Base-by-base conservation (phyloP, 2,329 filamentous ascomycete genomes). In the Lasiodiplodia gonubiensis region DNA sequence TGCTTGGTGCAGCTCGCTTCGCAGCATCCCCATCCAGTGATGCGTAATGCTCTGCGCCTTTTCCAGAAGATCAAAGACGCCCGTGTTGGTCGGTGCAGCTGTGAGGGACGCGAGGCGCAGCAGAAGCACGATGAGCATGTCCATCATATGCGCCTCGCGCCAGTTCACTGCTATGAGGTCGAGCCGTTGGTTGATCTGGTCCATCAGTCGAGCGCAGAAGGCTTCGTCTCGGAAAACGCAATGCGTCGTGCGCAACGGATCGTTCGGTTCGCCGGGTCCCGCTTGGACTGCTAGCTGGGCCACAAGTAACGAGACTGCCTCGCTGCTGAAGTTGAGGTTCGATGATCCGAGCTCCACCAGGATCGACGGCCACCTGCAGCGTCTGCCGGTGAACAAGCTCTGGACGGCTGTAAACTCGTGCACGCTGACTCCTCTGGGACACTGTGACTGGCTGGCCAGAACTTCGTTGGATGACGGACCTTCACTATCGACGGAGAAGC, bases 71-170 rank as follows among this genome's bases (percentile, higher is more conserved):
- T 0, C 67, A 52, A 48, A 30, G 59, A 8, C 67, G 66, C 1
- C 54, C 46, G 5, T 69, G 55, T 67, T 72, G 35, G 75, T 70
- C 21, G 60, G 70, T 63, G 72, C 0, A 91, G 75, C 8, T 86
- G 84, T 1, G 78, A 76, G 1, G 92, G 72, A 0, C 90, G 70
- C 0, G 77, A 81, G 25, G 2, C 85, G 82, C 0, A 87, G 72
- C 0, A 79, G 71, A 0, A 91, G 70, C 0, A 81, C 85, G 5
- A 90, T 80, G 1, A 90, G 64, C 0, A 84, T 80, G 6, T 87
- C 83, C 87, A 91, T 90, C 16, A 82, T 81, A 64, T 86, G 75
- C 0, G 77, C 79, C 69, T 91, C 89, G 0, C 88, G 81, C 85
- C 87, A 90, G 54, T 87, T 91, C 0, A 78, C 74, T 0, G 74